A percentile compares a stretch with the other conserved stretches of the same genome.
Conservation (phyloP, 495 filamentous ascomycete species). For the Bathelium albidoporum region DNA sequence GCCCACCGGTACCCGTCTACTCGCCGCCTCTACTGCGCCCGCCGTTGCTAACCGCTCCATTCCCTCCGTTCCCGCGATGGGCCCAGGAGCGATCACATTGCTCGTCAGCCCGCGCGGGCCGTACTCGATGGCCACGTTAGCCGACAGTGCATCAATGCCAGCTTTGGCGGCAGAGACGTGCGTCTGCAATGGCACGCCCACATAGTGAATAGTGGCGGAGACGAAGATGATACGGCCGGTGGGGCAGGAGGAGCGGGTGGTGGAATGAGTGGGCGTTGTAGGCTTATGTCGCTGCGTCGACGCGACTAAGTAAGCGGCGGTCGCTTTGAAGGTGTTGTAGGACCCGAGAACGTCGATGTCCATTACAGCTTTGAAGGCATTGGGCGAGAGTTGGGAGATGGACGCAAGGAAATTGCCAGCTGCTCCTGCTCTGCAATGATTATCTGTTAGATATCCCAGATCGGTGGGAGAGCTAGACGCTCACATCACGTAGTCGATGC, state of each 20-base stretch:
- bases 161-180: conserved; percentile 89
- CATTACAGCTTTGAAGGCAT: conserved; percentile 91
- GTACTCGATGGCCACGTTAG: conserved; percentile 69
- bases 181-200: conserved; percentile 67
- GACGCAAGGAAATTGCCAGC: conserved; percentile 94
- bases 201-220: conserved; percentile 83
- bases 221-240: conserved; percentile 76
- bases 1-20: conserved; percentile 51
- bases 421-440: conserved; percentile 62
- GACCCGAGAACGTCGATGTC: conserved; percentile 93
- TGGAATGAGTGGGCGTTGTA: conserved; percentile 30
- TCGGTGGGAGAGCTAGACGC: conserved; percentile 18
- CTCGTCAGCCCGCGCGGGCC: conserved; percentile 81
- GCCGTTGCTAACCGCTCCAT: conserved; percentile 30
- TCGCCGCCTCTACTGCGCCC: conserved; percentile 29
- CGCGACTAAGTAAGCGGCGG: conserved; percentile 62
- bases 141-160: conserved; percentile 72
- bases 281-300: conserved; percentile 55
- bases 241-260: conserved; percentile 7
- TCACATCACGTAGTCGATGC: conserved; percentile 90
- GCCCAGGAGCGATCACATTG: conserved; percentile 77
- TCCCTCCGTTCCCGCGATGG: conserved; percentile 57
- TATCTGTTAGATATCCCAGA: conserved; percentile 11
- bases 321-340: conserved; percentile 91
- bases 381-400: conserved; percentile 66